These are phyloP conservation scores for Fusarium succisae DNA, from an alignment of 2,329 filamentous ascomycete genomes.

Conservation along the genomic window DNA sequence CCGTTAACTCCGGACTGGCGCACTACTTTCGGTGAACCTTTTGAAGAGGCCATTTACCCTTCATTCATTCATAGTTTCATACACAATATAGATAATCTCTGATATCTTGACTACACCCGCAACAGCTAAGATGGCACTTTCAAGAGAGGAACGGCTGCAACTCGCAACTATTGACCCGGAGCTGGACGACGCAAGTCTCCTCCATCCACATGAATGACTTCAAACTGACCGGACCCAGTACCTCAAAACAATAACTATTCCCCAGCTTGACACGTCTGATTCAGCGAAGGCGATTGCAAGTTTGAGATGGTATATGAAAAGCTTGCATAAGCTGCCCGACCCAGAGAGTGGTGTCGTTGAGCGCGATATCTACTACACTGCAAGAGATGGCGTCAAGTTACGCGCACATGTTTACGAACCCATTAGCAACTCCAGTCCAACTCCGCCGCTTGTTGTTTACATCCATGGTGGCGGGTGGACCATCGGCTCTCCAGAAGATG, in stretches of 20 bases:
- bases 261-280: neutral
- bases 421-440: rapidly evolving
- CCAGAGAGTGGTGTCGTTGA: neutral
- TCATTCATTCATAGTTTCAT: neutral
- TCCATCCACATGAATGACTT: rapidly evolving
- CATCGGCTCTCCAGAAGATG: neutral
- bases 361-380: neutral
- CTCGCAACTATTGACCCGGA: neutral
- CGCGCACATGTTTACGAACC: neutral
- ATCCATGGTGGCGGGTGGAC: conserved; percentile 2
- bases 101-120: too few relatives aligned
- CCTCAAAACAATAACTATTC: neutral
- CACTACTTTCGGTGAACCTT: too few relatives aligned
- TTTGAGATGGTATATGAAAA: conserved; percentile 5
- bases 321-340: neutral
- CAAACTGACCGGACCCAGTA: neutral
- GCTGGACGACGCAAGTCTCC: neutral
- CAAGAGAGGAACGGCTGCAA: neutral
- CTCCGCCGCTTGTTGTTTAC: neutral
- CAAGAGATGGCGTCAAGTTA: neutral
- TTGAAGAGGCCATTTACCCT: rapidly evolving
- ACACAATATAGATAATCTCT: neutral
- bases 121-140: neutral
- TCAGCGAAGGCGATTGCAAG: neutral
- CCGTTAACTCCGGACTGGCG: neutral